Evolutionary conservation across 352 stramenopile species (phyloP).

Genomic region (Phytophthora tentaculata): DNA sequence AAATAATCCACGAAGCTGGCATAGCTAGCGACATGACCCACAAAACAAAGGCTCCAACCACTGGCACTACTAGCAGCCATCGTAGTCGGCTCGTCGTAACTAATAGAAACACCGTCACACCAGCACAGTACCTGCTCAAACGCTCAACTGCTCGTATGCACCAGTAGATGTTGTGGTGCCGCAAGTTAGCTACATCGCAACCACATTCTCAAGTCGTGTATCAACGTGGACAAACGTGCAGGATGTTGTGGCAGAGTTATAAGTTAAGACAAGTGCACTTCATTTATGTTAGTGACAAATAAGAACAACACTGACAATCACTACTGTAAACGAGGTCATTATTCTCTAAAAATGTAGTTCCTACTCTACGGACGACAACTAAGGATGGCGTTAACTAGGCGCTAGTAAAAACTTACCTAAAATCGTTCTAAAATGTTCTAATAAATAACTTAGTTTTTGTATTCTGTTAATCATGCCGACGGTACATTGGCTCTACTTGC

Average conservation of each 20-base stretch:
- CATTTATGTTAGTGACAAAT: too few relatives aligned
- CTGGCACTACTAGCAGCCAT: slow-evolving; percentile 78
- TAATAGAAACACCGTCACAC: slow-evolving; percentile 69
- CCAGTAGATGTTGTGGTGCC: slow-evolving; percentile 22
- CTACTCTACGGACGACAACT: too few relatives aligned
- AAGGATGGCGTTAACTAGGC: too few relatives aligned
- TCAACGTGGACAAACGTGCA: slow-evolving; percentile 46
- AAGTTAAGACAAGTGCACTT: too few relatives aligned
- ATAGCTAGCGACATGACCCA: slow-evolving; percentile 84
- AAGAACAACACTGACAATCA: too few relatives aligned
- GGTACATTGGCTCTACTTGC: too few relatives aligned
- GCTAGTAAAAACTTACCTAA: too few relatives aligned
- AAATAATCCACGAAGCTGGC: slow-evolving; percentile 82
- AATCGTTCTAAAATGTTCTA: too few relatives aligned
- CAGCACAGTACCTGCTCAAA: slow-evolving; percentile 16
- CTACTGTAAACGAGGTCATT: too few relatives aligned
- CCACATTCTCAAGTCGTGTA: slow-evolving; percentile 50
- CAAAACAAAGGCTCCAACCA: slow-evolving; percentile 67
- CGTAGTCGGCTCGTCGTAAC: slow-evolving; percentile 74
- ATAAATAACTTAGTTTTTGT: too few relatives aligned
- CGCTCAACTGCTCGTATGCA: slow-evolving; percentile 49
- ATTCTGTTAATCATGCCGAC: too few relatives aligned
- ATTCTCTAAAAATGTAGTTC: too few relatives aligned
- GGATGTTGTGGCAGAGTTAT: slow-evolving; percentile 41
- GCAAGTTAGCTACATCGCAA: slow-evolving; percentile 40